phyloP scores from a whole-genome alignment of 139 green algal species.

The Chlorella vulgaris region DNA sequence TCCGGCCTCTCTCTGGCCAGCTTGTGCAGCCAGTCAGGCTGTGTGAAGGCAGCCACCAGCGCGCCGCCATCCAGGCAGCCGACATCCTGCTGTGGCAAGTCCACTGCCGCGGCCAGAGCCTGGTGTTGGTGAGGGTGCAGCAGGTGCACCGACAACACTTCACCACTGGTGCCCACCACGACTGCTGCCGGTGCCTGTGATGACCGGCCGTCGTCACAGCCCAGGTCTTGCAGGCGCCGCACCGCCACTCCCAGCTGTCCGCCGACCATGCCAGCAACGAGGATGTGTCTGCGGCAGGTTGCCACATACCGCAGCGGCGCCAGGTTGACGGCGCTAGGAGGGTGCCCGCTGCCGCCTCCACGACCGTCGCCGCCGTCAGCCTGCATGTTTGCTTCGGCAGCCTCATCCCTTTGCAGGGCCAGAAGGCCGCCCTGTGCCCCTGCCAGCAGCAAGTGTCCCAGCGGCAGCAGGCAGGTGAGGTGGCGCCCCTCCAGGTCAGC shows the following conservation, averaged over 20 bases:
- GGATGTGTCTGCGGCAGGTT: not conserved
- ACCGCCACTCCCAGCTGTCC: conserved; percentile 3
- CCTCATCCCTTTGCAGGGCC: not conserved
- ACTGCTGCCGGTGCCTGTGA: not conserved
- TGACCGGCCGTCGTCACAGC: not conserved
- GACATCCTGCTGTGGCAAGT: not conserved
- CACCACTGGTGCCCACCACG: conserved; percentile 12
- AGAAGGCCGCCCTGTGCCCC: not conserved
- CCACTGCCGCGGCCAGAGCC: not conserved
- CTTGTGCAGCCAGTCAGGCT: not conserved
- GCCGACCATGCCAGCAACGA: not conserved
- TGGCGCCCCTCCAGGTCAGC: conserved; percentile 7
- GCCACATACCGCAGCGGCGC: not conserved
- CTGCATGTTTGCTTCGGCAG: not conserved
- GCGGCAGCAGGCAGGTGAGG: not conserved
- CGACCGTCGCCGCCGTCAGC: not conserved
- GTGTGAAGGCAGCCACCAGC: not conserved
- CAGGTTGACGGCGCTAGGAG: not conserved
- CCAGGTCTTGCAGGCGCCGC: not conserved
- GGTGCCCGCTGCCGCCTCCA: not conserved
- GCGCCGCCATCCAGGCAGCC: conserved; percentile 1
- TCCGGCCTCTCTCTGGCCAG: not conserved
- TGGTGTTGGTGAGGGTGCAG: not conserved
- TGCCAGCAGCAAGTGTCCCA: not conserved
- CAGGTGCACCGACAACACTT: not conserved